A percentile compares a stretch with the other conserved stretches of the same genome.
Evolutionary conservation across 108 stramenopile genomes (phyloP).

Genomic region (Cyclotella choctawhatcheeana): DNA sequence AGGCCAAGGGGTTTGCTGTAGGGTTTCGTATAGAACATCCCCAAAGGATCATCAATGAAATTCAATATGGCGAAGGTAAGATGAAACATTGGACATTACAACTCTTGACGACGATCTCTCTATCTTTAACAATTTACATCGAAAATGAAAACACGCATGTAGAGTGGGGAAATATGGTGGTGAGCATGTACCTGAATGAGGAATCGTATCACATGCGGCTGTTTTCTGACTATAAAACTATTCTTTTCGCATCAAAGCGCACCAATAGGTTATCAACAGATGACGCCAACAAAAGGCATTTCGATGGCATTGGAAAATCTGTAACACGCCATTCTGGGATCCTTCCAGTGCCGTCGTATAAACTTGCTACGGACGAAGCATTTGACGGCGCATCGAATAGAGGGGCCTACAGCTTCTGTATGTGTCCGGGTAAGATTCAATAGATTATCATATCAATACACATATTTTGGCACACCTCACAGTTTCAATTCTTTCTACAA

Average conservation of each 20-base stretch:
- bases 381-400: constrained; percentile 66
- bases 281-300: constrained; percentile 61
- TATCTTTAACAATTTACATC: background rate
- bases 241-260: constrained; percentile 4
- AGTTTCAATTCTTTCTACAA: constrained; percentile 43
- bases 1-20: constrained; percentile 95
- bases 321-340: constrained; percentile 46
- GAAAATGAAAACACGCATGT: background rate
- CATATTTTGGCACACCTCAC: constrained; percentile 50
- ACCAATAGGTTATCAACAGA: constrained; percentile 80
- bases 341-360: constrained; percentile 89
- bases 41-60: constrained; percentile 82
- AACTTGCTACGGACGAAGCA: constrained; percentile 86
- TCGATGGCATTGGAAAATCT: constrained; percentile 28
- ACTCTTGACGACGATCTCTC: too few relatives aligned
- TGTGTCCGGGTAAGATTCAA: constrained; percentile 64
- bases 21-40: constrained; percentile 97
- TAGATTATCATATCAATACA: constrained; percentile 7
- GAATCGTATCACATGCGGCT: background rate
- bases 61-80: constrained; percentile 80
- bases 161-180: constrained; percentile 76
- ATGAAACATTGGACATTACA: background rate
- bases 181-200: constrained; percentile 8
- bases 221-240: background rate
- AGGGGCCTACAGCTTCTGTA: constrained; percentile 83